phyloP scores from a whole-genome alignment of 1,284 basidiomycete species.

The Ganoderma sinense region DNA sequence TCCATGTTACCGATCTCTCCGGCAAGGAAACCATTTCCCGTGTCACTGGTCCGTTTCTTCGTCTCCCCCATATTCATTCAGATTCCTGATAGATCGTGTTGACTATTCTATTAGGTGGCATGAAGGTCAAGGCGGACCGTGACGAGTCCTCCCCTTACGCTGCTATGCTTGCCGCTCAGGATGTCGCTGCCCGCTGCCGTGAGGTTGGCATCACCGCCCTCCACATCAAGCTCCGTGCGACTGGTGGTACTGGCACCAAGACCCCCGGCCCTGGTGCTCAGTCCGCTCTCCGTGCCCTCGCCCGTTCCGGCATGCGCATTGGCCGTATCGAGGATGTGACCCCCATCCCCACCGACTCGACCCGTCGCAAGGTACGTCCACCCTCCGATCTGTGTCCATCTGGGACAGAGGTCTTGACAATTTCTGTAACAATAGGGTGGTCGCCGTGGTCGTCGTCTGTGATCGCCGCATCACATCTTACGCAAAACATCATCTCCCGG shows the following conservation, averaged over 20 bases:
- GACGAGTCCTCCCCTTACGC: slow-evolving; percentile 99
- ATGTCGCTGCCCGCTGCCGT: slow-evolving; percentile 95
- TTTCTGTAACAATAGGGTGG: slow-evolving; percentile 75
- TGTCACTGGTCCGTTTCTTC: slow-evolving; percentile 80
- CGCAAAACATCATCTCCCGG: slow-evolving; percentile 36
- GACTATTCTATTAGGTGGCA: slow-evolving; percentile 71
- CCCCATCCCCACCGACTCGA: slow-evolving; percentile 96
- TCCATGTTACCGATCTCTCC: slow-evolving; percentile 98
- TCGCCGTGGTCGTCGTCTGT: slow-evolving; percentile 99
- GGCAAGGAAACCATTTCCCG: slow-evolving; percentile 99
- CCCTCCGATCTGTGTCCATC: background rate
- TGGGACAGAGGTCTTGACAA: slow-evolving; percentile 17
- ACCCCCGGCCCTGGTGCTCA: slow-evolving; percentile 99
- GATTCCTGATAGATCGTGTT: slow-evolving; percentile 22
- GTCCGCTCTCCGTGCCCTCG: slow-evolving; percentile 97
- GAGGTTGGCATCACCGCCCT: slow-evolving; percentile 99
- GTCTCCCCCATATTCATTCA: too few relatives aligned
- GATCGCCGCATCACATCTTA: slow-evolving; percentile 42
- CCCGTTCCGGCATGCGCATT: slow-evolving; percentile 98
- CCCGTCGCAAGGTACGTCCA: slow-evolving; percentile 86
- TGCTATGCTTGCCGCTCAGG: slow-evolving; percentile 99
- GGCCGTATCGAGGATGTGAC: slow-evolving; percentile 98
- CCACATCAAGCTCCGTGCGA: slow-evolving; percentile 97
- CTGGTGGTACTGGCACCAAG: slow-evolving; percentile 98
- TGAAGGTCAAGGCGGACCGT: slow-evolving; percentile 99